Evolutionary conservation across 179 eudicot species (phyloP), one percentile per base, ranked within the genome.

Genomic region (Sideroxylon spinosum): DNA sequence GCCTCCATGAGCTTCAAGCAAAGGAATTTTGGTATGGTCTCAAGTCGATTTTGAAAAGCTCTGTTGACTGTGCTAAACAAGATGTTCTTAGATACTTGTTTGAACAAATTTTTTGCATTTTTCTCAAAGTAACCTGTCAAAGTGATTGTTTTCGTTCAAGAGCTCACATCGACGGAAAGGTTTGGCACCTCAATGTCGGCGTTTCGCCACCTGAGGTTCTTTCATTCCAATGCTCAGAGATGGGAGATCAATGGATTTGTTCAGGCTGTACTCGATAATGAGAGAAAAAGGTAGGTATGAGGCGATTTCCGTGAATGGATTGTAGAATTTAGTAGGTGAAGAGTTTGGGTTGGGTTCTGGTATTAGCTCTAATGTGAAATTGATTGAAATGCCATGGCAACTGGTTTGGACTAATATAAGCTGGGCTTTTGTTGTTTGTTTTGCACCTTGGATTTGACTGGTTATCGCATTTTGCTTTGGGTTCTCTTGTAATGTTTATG

Each of bases 231-330:
- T 85, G 83, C 80, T 89, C 62, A 92, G 93, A 73, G 83, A 89
- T 82, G 95, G 88, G 75, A 75, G 85, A 48, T 67, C 82, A n/a
- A 83, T 90, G 53, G 92, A 94, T 87, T 84, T 88, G 87, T 83
- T 86, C 68, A 85, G 86, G 75, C 86, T 93, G 50, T 89, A 81
- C 76, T 81, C 85, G 83, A 82, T 82, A 75, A 97, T 90, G 83
- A 86, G 82, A 67, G 80, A 82, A 55, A 85, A 86, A 76, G 97
- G 95, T 25, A 95, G 95, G 32, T 87, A 87, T 73, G 84, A 89
- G 13, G 76, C 71, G 10, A 86, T 94, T 76, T 74, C 91, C 9
- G 37, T 48, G 28, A 82, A 83, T 72, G 84, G 79, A 57, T 61
- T 81, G 79, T 92, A 93, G 94, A 90, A 85, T 83, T 85, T 52